Percentiles rank a stretch among this genome's conserved stretches.
These are phyloP conservation scores for Hericium alpestre DNA, from an alignment of 768 basidiomycete species.

Conservation along the genomic window DNA sequence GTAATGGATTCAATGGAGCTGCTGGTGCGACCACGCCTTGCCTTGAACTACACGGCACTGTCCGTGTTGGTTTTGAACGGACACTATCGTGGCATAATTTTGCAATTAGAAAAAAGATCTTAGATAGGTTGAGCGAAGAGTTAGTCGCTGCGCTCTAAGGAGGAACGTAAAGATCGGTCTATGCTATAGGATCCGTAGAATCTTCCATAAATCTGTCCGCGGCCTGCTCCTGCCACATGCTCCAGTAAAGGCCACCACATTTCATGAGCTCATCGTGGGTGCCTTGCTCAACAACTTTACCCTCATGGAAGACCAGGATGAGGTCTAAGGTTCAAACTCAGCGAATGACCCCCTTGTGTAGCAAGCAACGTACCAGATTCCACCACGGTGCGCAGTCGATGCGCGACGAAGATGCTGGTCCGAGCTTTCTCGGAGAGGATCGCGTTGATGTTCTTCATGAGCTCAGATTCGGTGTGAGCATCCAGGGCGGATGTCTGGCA, in stretches of 20 bases:
- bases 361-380: constrained; percentile 59
- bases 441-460: constrained; percentile 88
- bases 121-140: too few relatives aligned
- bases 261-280: constrained; percentile 82
- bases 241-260: constrained; percentile 57
- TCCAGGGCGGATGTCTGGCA: constrained; percentile 88
- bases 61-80: too few relatives aligned
- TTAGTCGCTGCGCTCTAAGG: too few relatives aligned
- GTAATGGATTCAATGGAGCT: too few relatives aligned
- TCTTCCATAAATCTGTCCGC: constrained; percentile 15
- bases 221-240: constrained; percentile 78
- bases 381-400: constrained; percentile 79
- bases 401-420: constrained; percentile 96
- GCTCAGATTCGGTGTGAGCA: constrained; percentile 85
- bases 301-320: constrained; percentile 91
- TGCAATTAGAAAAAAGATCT: too few relatives aligned
- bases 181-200: neutral
- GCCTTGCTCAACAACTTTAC: constrained; percentile 83
- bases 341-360: neutral
- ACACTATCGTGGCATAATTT: too few relatives aligned
- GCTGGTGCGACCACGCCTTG: too few relatives aligned
- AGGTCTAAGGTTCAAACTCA: constrained; percentile 41
- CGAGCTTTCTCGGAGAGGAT: constrained; percentile 66
- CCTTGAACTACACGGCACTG: too few relatives aligned
- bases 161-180: too few relatives aligned